A percentile compares a stretch with the other conserved stretches of the same genome.
These are phyloP conservation scores for Porodaedalea pini DNA, from an alignment of 1,284 basidiomycete species.

Conservation along the genomic window DNA sequence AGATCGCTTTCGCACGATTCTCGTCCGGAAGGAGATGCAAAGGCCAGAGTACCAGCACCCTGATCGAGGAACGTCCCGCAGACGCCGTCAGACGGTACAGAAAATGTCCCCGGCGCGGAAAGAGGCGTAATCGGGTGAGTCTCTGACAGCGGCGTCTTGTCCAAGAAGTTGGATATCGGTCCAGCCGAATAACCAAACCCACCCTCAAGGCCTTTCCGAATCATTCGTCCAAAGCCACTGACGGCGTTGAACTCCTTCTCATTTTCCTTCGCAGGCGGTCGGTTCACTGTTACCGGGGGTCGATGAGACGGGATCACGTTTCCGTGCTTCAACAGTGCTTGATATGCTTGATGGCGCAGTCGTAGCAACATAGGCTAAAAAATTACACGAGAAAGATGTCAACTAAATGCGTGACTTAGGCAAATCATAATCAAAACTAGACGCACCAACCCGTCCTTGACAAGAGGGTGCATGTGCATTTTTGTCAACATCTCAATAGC, in stretches of 20 bases:
- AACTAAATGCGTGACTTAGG: not conserved
- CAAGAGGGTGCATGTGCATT: slow-evolving; percentile 18
- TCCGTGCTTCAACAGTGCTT: not conserved
- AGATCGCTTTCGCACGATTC: too few relatives aligned
- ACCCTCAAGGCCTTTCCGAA: not conserved
- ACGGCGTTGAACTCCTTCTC: not conserved
- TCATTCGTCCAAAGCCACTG: not conserved
- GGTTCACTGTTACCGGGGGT: not conserved
- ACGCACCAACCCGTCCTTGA: slow-evolving; percentile 13
- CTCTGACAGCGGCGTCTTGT: not conserved
- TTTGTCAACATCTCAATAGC: slow-evolving; percentile 23
- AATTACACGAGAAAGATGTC: not conserved
- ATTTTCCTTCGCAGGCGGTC: not conserved
- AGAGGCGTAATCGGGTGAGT: too few relatives aligned
- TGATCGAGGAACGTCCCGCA: not conserved
- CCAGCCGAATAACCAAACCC: not conserved
- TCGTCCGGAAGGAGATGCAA: too few relatives aligned
- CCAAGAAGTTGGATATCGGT: not conserved
- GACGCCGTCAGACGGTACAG: too few relatives aligned
- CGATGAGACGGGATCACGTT: not conserved
- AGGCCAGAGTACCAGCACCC: not conserved
- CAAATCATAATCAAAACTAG: not conserved
- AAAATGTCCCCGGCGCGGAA: too few relatives aligned
- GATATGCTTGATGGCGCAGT: slow-evolving; percentile 11
- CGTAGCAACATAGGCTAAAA: slow-evolving; percentile 10